phyloP scores from a whole-genome alignment of 345 rosid genomes.

The Linum lewisii region DNA sequence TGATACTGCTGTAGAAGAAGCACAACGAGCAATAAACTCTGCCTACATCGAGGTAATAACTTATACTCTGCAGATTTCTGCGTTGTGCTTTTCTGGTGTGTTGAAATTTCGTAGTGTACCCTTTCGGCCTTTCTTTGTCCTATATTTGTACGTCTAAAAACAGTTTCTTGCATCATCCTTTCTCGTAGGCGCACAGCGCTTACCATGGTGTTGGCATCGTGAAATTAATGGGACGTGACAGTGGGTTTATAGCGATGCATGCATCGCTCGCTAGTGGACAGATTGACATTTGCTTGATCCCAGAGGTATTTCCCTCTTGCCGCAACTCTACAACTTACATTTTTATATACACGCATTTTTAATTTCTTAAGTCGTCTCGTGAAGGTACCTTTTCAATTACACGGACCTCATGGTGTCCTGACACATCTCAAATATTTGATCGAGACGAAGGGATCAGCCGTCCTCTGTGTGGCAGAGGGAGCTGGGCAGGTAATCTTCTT shows the following conservation, averaged over 20 bases:
- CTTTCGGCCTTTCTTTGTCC: constrained; percentile 10
- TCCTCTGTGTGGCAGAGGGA: constrained; percentile 96
- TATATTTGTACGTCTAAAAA: not conserved
- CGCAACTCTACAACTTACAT: not conserved
- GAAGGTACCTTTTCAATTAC: constrained; percentile 74
- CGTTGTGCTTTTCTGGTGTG: not conserved
- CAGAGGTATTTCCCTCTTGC: constrained; percentile 52
- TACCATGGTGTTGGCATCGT: constrained; percentile 91
- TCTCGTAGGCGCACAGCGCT: constrained; percentile 81
- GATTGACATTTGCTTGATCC: constrained; percentile 92
- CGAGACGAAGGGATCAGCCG: constrained; percentile 96
- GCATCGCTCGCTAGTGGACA: constrained; percentile 97
- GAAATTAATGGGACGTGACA: constrained; percentile 97
- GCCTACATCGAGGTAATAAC: constrained; percentile 84
- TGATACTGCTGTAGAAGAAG: constrained; percentile 98
- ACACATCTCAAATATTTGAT: constrained; percentile 79
- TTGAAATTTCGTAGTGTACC: constrained; percentile 1
- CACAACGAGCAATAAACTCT: constrained; percentile 94
- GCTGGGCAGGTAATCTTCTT: constrained; percentile 75
- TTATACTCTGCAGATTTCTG: constrained; percentile 1
- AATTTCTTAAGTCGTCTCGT: constrained; percentile 9
- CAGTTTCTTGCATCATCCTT: constrained; percentile 3
- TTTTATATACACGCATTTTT: constrained; percentile 3
- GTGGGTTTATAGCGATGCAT: constrained; percentile 98
- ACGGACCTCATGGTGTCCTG: constrained; percentile 88